Percentiles rank a stretch among this genome's conserved stretches.
phyloP scores from a whole-genome alignment of 1,284 basidiomycete genomes.

The Sporisorium graminicola region DNA sequence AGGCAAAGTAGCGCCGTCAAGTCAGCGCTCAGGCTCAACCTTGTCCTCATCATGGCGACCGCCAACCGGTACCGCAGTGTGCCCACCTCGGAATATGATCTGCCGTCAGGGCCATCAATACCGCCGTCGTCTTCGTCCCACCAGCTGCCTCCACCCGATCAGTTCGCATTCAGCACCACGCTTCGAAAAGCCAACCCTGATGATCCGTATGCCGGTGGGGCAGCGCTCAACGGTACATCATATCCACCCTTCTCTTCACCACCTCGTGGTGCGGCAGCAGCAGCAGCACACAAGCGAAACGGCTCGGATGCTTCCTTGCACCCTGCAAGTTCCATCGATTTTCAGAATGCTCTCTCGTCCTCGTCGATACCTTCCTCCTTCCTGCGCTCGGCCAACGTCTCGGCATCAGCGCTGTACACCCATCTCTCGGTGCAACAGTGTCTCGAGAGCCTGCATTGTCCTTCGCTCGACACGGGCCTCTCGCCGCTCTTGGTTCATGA shows the following conservation, averaged over 20 bases:
- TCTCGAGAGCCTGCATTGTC: conserved; percentile 42
- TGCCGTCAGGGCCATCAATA: conserved; percentile 9
- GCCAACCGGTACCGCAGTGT: conserved; percentile 34
- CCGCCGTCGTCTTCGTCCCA: conserved; percentile 15
- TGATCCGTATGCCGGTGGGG: conserved; percentile 23
- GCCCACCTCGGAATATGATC: conserved; percentile 35
- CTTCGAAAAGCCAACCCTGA: conserved; percentile 48
- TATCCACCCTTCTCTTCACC: conserved; percentile 38
- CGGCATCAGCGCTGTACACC: conserved; percentile 49
- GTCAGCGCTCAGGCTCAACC: not conserved
- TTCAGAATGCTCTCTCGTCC: conserved; percentile 9
- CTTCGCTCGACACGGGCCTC: conserved; percentile 54
- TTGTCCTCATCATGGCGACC: conserved; percentile 28
- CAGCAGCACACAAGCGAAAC: conserved; percentile 30
- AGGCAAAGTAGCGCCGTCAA: conserved; percentile 2
- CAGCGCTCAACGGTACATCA: conserved; percentile 5
- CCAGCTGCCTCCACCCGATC: conserved; percentile 26
- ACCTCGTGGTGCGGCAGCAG: conserved; percentile 3
- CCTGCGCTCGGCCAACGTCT: conserved; percentile 7
- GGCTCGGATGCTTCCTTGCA: conserved; percentile 22
- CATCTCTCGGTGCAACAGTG: conserved; percentile 48
- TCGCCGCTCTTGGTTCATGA: conserved; percentile 35
- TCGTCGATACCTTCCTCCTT: conserved; percentile 11
- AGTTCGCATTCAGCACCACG: conserved; percentile 58
- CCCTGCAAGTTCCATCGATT: conserved; percentile 15